Conservation (phyloP, 2,329 filamentous ascomycete genomes). For the Colletotrichum sp. region DNA sequence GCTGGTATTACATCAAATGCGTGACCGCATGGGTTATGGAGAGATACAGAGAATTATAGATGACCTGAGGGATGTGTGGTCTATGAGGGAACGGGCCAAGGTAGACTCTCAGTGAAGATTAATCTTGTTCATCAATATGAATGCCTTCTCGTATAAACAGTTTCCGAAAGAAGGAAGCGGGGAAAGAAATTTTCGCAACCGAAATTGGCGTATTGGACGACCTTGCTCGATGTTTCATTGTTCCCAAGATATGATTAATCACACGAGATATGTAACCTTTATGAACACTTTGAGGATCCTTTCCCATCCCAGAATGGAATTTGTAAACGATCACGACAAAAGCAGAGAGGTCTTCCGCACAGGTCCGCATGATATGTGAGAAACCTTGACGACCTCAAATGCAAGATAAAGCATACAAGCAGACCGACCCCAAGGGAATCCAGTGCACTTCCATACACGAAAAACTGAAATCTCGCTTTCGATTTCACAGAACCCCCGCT, state of each 20-base stretch:
- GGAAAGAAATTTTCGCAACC: no score
- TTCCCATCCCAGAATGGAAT: neutral
- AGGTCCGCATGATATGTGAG: neutral
- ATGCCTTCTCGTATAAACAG: neutral
- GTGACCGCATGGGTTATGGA: neutral
- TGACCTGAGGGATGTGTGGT: neutral
- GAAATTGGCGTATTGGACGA: neutral
- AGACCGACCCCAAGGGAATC: neutral
- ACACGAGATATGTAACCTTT: neutral
- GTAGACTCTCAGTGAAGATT: neutral
- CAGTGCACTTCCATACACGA: neutral
- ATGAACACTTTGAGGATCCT: neutral
- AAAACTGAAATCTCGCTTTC: neutral
- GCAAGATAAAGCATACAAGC: neutral
- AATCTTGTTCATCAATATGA: neutral
- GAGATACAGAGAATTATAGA: neutral
- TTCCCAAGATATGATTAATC: neutral
- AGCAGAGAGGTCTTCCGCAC: neutral
- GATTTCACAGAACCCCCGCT: neutral
- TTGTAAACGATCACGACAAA: neutral
- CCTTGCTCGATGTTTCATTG: neutral
- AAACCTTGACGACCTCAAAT: neutral
- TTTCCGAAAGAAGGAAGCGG: neutral
- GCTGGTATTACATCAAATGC: neutral
- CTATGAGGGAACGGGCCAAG: neutral